Percentiles rank a stretch among this genome's conserved stretches.
These are phyloP conservation scores for Hygrocybe coccinea DNA, from an alignment of 768 basidiomycete species.

Conservation along the genomic window DNA sequence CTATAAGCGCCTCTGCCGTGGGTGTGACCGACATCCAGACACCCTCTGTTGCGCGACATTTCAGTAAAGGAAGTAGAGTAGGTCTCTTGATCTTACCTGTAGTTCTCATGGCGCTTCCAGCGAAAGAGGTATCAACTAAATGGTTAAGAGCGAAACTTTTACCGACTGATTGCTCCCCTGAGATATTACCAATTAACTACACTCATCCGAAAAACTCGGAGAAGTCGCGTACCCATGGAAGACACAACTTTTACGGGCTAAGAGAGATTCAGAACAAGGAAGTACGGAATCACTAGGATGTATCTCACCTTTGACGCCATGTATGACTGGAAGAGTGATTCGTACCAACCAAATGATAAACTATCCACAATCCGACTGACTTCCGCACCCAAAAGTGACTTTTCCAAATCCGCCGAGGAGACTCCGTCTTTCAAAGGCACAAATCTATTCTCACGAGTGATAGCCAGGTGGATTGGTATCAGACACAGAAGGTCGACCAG, in stretches of 20 bases:
- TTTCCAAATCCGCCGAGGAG: slow-evolving; percentile 32
- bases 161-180: slow-evolving; percentile 61
- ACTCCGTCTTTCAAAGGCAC: slow-evolving; percentile 54
- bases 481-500: slow-evolving; percentile 54
- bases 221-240: slow-evolving; percentile 55
- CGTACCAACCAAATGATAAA: slow-evolving; percentile 61
- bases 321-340: slow-evolving; percentile 58
- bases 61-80: not conserved
- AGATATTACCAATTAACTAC: slow-evolving; percentile 1
- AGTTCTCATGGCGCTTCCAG: slow-evolving; percentile 60
- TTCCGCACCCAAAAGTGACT: slow-evolving; percentile 52
- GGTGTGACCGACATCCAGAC: slow-evolving; percentile 68
- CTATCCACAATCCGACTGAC: slow-evolving; percentile 53
- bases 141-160: slow-evolving; percentile 59
- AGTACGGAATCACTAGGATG: not conserved
- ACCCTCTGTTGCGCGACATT: slow-evolving; percentile 34
- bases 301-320: slow-evolving; percentile 48
- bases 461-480: slow-evolving; percentile 60
- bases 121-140: slow-evolving; percentile 59
- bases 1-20: slow-evolving; percentile 47
- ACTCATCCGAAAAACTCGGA: slow-evolving; percentile 61
- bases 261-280: not conserved
- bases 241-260: slow-evolving; percentile 51
- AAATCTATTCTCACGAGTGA: slow-evolving; percentile 56
- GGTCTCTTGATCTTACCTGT: slow-evolving; percentile 24